Conservation (phyloP, 2,329 filamentous ascomycete genomes). For the Stachybotrys chlorohalonatus region DNA sequence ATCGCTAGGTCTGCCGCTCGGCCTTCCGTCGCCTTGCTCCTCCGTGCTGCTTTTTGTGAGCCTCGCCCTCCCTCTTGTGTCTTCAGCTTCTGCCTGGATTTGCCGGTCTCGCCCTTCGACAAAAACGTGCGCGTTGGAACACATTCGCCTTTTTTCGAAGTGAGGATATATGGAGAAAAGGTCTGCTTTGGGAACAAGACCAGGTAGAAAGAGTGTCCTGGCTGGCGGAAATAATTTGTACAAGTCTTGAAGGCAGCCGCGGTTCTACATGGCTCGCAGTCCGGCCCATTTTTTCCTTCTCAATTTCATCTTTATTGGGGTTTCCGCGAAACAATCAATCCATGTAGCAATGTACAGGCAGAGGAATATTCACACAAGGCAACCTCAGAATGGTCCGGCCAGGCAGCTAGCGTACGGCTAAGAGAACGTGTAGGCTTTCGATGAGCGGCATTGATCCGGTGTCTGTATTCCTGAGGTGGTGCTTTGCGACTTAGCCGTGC, state of each 20-base stretch:
- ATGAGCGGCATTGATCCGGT: no score
- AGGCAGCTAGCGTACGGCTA: no score
- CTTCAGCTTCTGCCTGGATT: not conserved
- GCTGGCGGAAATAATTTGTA: not conserved
- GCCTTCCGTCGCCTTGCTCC: constrained; percentile 9
- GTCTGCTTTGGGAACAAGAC: not conserved
- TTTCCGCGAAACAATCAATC: not conserved
- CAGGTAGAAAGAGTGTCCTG: not conserved
- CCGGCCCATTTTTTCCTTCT: not conserved
- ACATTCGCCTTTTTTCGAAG: not conserved
- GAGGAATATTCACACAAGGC: no score
- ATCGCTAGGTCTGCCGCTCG: not conserved
- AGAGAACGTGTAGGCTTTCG: no score
- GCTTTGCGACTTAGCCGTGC: no score
- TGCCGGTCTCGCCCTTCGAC: not conserved
- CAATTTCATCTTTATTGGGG: not conserved
- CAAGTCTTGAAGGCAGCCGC: not conserved
- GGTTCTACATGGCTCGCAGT: not conserved
- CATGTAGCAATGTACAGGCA: no score
- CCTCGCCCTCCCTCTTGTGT: constrained; percentile 2
- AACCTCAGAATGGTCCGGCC: no score
- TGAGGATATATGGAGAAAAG: not conserved
- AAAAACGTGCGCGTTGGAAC: not conserved
- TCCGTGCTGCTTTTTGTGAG: constrained; percentile 19
- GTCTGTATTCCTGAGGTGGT: no score